A percentile compares a stretch with the other conserved stretches of the same genome.
These are phyloP conservation scores for Aspergillus viridinutans DNA, from an alignment of 2,329 filamentous ascomycete genomes.

Conservation along the genomic window DNA sequence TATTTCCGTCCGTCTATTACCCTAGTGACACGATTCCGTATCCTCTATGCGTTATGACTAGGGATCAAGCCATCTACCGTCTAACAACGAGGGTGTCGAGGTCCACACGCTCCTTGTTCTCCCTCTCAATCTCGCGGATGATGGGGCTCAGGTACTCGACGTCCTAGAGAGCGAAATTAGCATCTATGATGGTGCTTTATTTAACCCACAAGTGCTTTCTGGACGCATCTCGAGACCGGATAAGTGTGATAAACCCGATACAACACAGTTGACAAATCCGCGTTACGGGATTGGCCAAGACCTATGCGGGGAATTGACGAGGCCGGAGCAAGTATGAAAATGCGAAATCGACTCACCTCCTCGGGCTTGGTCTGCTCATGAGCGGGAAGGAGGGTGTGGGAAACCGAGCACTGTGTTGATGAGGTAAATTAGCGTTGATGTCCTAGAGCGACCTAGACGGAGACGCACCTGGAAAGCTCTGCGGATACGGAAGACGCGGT, in stretches of 20 bases:
- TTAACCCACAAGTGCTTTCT: not conserved
- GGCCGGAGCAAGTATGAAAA: conserved; percentile 8
- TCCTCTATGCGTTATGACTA: conserved; percentile 19
- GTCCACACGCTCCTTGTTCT: conserved; percentile 63
- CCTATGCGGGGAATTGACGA: conserved; percentile 23
- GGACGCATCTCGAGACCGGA: not conserved
- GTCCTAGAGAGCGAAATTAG: conserved; percentile 48
- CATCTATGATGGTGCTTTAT: not conserved
- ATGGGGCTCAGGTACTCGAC: conserved; percentile 61
- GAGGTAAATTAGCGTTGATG: conserved; percentile 17
- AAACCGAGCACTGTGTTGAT: conserved; percentile 57
- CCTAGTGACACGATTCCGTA: conserved; percentile 9
- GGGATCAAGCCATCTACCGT: conserved; percentile 33
- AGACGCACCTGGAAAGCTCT: conserved; percentile 77
- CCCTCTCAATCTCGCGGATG: conserved; percentile 65
- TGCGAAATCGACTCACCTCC: conserved; percentile 49
- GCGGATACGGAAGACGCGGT: conserved; percentile 95
- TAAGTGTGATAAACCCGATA: conserved; percentile 2
- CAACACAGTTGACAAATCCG: conserved; percentile 31
- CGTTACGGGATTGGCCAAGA: conserved; percentile 33
- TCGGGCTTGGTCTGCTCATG: conserved; percentile 64
- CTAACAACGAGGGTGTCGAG: conserved; percentile 63
- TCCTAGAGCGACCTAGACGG: conserved; percentile 1
- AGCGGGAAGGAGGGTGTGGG: conserved; percentile 61
- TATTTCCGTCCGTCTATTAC: conserved; percentile 16